Evolutionary conservation across 768 basidiomycete genomes (phyloP).

Genomic region (Leucosporidium creatinivorum): DNA sequence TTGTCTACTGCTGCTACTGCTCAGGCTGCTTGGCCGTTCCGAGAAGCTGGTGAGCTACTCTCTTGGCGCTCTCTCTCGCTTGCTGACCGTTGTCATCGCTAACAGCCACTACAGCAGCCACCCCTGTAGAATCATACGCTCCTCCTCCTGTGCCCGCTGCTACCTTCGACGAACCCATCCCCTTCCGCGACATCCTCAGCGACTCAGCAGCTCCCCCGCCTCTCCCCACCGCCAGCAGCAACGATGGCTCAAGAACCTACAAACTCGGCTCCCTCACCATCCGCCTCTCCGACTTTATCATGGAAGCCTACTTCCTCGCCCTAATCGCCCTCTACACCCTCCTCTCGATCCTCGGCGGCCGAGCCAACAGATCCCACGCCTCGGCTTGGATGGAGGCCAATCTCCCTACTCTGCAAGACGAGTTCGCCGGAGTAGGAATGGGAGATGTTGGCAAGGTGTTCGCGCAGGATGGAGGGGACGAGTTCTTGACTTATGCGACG

Average conservation of each 20-base stretch:
- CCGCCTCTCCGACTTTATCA: constrained; percentile 5
- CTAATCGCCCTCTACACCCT: constrained; percentile 10
- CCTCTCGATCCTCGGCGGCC: background rate
- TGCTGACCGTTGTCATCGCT: background rate
- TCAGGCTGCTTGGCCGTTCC: background rate
- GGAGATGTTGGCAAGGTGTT: background rate
- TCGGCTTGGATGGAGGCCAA: constrained; percentile 3
- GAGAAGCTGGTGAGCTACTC: background rate
- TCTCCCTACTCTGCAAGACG: background rate
- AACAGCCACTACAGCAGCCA: background rate
- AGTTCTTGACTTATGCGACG: constrained; percentile 15
- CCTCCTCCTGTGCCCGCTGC: background rate
- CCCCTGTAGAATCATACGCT: background rate
- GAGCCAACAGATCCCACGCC: background rate
- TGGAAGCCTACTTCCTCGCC: constrained; percentile 9
- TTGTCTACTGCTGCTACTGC: background rate
- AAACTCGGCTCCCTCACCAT: constrained; percentile 8
- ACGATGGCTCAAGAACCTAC: background rate
- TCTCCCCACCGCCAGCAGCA: too few relatives aligned
- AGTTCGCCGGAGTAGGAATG: constrained; percentile 28
- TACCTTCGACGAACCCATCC: background rate
- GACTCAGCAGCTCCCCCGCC: too few relatives aligned
- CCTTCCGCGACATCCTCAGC: background rate
- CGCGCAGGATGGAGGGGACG: constrained; percentile 19
- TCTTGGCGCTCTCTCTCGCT: background rate